Evolutionary conservation across 2,329 filamentous ascomycete species (phyloP).

Genomic region (Cladophialophora chaetospira): DNA sequence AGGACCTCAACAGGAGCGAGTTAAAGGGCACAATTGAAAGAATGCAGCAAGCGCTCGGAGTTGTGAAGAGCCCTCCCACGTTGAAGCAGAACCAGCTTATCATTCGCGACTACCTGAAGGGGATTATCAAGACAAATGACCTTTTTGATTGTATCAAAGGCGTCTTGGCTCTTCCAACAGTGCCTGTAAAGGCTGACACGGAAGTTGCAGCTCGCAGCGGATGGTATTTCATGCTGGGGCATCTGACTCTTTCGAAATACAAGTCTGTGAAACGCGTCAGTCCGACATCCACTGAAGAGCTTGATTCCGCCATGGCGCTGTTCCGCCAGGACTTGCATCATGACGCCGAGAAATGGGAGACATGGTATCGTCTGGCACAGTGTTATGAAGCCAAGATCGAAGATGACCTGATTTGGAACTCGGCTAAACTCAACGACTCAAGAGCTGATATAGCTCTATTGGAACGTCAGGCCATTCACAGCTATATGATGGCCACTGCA

Average conservation of each 20-base stretch:
- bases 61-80: conserved; percentile 74
- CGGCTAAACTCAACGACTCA: conserved; percentile 87
- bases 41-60: conserved; percentile 83
- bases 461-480: conserved; percentile 81
- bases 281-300: conserved; percentile 77
- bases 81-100: conserved; percentile 87
- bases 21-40: conserved; percentile 88
- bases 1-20: conserved; percentile 88
- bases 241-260: conserved; percentile 87
- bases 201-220: conserved; percentile 72
- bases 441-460: conserved; percentile 71
- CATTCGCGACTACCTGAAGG: conserved; percentile 77
- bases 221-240: conserved; percentile 90
- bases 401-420: conserved; percentile 83
- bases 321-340: conserved; percentile 81
- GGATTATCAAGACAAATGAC: conserved; percentile 77
- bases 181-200: conserved; percentile 69
- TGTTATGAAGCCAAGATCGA: conserved; percentile 86
- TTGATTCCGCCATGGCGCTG: conserved; percentile 78
- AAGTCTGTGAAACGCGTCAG: conserved; percentile 74
- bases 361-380: conserved; percentile 85
- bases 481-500: conserved; percentile 70
- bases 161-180: conserved; percentile 70
- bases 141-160: conserved; percentile 81
- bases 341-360: conserved; percentile 80